phyloP scores from a whole-genome alignment of 2,329 filamentous ascomycete genomes.

The Fusarium anthophilum region DNA sequence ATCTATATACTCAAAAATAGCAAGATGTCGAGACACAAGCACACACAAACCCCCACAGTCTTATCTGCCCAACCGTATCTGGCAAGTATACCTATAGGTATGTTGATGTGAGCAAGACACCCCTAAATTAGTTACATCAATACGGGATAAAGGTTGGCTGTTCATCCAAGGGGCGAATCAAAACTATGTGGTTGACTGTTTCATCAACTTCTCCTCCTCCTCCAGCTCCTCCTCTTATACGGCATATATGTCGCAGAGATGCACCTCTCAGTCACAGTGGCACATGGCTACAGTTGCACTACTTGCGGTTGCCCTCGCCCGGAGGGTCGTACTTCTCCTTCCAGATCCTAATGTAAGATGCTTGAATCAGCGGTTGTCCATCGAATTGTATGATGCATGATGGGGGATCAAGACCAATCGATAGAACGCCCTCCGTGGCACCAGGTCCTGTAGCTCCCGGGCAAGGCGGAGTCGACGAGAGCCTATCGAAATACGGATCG shows the following conservation, averaged over 20 bases:
- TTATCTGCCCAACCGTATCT: constrained; percentile 6
- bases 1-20: constrained; percentile 26
- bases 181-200: constrained; percentile 4
- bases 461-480: constrained; percentile 10
- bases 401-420: constrained; percentile 6
- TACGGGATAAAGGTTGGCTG: constrained; percentile 19
- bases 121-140: constrained; percentile 12
- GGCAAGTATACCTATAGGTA: not conserved
- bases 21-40: constrained; percentile 8
- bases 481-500: constrained; percentile 30
- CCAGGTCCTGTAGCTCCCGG: constrained; percentile 12
- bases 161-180: not conserved
- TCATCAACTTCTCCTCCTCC: not conserved
- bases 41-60: not conserved
- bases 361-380: constrained; percentile 27
- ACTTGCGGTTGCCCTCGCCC: constrained; percentile 54
- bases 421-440: constrained; percentile 13
- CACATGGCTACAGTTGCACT: constrained; percentile 30
- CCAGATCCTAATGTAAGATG: constrained; percentile 78
- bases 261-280: constrained; percentile 13
- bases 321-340: constrained; percentile 88
- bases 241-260: constrained; percentile 11
- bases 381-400: constrained; percentile 12
- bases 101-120: not conserved
- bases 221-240: constrained; percentile 6